Evolutionary conservation across 2,329 filamentous ascomycete species (phyloP), one percentile per base, ranked within the genome.

Genomic region (Leptographium galeiforme): DNA sequence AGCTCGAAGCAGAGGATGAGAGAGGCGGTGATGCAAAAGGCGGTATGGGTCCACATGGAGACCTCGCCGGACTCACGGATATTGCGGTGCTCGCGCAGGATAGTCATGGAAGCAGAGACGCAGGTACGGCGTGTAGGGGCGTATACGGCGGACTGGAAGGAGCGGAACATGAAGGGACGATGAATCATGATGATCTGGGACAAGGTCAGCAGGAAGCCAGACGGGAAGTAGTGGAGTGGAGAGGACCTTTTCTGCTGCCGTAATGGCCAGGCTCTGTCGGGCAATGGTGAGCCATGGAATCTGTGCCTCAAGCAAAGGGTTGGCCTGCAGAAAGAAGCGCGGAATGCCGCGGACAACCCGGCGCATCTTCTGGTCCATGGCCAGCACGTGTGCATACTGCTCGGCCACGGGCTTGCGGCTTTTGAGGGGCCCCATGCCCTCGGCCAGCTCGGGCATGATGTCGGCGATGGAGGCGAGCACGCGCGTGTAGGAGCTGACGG

Each of bases 171-270:
- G 38, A 69, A 64, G 0, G 66, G 64, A 2, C 67, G 63, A 54
- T 69, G 67, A 30, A 69, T 64, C 64, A 68, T 67, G 57, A 68
- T 68, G 38, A 68, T 67, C 56, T 55, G 33, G 34, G 6, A 13
- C 5, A 11, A 30, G 19, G 12, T 12, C 11, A 12, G 46, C 13
- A 19, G n/a, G n/a, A 8, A 45, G 2, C 14, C 2, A 16, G 10
- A 46, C 11, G 36, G 10, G 2, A 2, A 39, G 12, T 6, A 18
- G 6, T 25, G 12, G 1, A 32, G 16, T 36, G 34, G 16, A 16
- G n/a, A n/a, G 11, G 5, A 52, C 53, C 50, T 69, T 69, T 50
- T 69, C 67, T 1, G 67, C 66, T 8, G 66, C 64, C 0, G 65
- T 67, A 30, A 69, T 68, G 8, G 67, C 65, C 32, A 68, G 61